phyloP scores from a whole-genome alignment of 2,329 filamentous ascomycete species.

The Phialemonium atrogriseum region DNA sequence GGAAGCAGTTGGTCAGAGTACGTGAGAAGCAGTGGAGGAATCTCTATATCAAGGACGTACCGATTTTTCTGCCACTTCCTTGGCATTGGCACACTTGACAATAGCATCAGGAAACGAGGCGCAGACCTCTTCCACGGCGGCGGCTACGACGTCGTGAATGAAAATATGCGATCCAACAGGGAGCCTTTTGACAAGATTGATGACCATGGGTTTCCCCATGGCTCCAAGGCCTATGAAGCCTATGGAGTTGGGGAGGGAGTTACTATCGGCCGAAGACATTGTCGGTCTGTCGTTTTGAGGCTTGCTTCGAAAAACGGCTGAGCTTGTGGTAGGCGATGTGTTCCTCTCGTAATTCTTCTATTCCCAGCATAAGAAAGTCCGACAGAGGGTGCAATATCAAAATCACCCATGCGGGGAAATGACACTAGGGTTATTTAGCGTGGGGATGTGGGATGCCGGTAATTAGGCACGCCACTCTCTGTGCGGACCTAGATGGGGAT shows the following conservation, averaged over 20 bases:
- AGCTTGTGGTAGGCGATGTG: too few relatives aligned
- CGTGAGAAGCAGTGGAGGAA: too few relatives aligned
- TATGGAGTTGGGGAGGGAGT: constrained; percentile 3
- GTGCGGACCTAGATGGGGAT: too few relatives aligned
- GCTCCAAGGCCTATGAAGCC: constrained; percentile 45
- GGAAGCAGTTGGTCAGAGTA: not conserved
- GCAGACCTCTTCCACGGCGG: constrained; percentile 32
- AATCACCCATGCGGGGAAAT: too few relatives aligned
- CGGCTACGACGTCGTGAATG: constrained; percentile 38
- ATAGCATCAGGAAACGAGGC: constrained; percentile 28
- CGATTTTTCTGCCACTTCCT: constrained; percentile 39
- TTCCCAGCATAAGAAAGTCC: too few relatives aligned
- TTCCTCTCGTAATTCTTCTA: too few relatives aligned
- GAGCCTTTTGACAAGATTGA: constrained; percentile 38
- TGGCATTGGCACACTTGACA: constrained; percentile 29
- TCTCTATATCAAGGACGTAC: constrained; percentile 21
- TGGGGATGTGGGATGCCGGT: too few relatives aligned
- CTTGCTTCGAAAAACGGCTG: too few relatives aligned
- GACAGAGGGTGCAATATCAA: too few relatives aligned
- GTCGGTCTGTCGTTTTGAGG: too few relatives aligned
- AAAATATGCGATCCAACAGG: constrained; percentile 31
- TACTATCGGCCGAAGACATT: not conserved
- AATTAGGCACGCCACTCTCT: too few relatives aligned
- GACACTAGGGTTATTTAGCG: too few relatives aligned
- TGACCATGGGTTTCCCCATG: constrained; percentile 46